Base-by-base conservation (phyloP, 2,329 filamentous ascomycete genomes). In the Neophaeococcomyces aloes region DNA sequence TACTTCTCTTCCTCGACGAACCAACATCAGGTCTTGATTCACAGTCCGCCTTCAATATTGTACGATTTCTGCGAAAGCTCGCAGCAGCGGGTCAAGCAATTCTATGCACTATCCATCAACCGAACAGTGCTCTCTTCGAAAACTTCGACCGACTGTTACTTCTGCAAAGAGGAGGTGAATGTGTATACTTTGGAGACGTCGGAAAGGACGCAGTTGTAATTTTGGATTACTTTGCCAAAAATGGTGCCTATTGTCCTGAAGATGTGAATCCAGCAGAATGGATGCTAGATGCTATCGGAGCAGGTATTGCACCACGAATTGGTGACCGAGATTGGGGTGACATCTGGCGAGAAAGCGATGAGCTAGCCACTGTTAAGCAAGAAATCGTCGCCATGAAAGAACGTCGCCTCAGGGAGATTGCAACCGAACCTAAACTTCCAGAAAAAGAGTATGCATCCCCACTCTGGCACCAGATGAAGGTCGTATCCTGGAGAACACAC, bases 101-200 rank as follows among this genome's bases (percentile, higher is more conserved):
- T 53, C 73, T 94, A 3, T 93, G 86, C 65, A 94, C 87, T 0
- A 94, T 94, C 50, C 87, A 94, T 61, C 87, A 94, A 60, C 86
- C 87, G 1, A 89, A 87, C 52, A 83, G 84, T 13, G 79, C 84
- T 0, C 71, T 94, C 0, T 94, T 94, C 54, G 84, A 91, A 61
- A 82, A 87, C 61, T 94, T 94, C 52, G 86, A 94, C 59, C 76
- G 86, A 10, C 72, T 94, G 2, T 67, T 94, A 4, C 71, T 94
- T 2, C 72, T 94, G 2, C 78, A 89, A 62, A 74, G 76, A 31
- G 86, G 86, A 47, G 86, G 86, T 3, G 74, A 80, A 43, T 84
- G 83, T 36, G 84, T 93, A 38, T 94, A 94, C 66, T 89, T 91
- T 56, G 86, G 86, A 15, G 80, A 88, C 46, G 82, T 94, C 33